Evolutionary conservation across 2,329 filamentous ascomycete species (phyloP).

Genomic region (Paecilomyces dactylethromorphus): DNA sequence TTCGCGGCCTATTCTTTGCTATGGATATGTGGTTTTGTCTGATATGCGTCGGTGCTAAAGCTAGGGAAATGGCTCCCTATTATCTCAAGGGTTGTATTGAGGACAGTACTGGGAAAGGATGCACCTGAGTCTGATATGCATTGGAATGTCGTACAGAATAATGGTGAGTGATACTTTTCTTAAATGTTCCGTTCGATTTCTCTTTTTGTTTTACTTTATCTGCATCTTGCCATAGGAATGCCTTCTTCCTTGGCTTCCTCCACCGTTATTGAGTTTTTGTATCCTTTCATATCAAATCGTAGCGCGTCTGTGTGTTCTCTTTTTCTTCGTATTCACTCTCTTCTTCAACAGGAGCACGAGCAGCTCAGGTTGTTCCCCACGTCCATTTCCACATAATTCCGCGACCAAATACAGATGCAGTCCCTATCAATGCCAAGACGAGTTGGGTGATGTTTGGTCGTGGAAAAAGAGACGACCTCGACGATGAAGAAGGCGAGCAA

Average conservation of each 20-base stretch:
- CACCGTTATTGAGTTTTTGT: not conserved
- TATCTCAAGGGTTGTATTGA: slow-evolving; percentile 63
- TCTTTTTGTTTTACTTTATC: slow-evolving; percentile 2
- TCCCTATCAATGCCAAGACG: slow-evolving; percentile 12
- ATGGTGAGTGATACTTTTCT: slow-evolving; percentile 47
- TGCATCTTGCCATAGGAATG: slow-evolving; percentile 2
- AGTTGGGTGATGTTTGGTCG: slow-evolving; percentile 42
- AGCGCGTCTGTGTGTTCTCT: slow-evolving; percentile 2
- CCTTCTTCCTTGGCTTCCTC: not conserved
- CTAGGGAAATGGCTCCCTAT: slow-evolving; percentile 41
- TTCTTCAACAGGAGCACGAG: slow-evolving; percentile 56
- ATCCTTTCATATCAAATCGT: not conserved
- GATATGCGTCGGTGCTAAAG: slow-evolving; percentile 13
- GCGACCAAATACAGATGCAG: slow-evolving; percentile 46
- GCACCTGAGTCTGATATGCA: slow-evolving; percentile 44
- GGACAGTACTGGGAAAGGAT: slow-evolving; percentile 53
- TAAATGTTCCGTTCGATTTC: not conserved
- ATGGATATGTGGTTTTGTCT: not conserved
- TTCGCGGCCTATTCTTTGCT: slow-evolving; percentile 1
- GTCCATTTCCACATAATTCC: slow-evolving; percentile 95
- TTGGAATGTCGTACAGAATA: slow-evolving; percentile 98
- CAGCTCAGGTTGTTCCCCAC: slow-evolving; percentile 87
- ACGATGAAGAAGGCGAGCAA: slow-evolving; percentile 38
- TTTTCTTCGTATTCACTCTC: not conserved
- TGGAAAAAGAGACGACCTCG: slow-evolving; percentile 40